Evolutionary conservation across 208 protist genomes (phyloP).

Genomic region (Naegleria fowleri): DNA sequence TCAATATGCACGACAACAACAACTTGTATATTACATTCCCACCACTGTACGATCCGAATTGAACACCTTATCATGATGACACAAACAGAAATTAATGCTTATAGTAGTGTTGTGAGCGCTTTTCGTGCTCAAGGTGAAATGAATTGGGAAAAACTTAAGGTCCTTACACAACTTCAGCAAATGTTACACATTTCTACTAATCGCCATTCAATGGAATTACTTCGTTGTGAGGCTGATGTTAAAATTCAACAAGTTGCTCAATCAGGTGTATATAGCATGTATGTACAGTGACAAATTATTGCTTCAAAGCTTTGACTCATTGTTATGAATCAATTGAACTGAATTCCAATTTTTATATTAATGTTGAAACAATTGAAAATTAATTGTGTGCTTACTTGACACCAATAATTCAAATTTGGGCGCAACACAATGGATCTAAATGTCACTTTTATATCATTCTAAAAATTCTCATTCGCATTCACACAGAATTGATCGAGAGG

Average conservation of each 20-base stretch:
- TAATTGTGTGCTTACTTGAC: too few relatives aligned
- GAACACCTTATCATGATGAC: too few relatives aligned
- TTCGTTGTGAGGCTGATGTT: not conserved
- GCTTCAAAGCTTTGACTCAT: not conserved
- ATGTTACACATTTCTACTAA: constrained; percentile 10
- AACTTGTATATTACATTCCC: not conserved
- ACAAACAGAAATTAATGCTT: not conserved
- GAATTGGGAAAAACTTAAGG: constrained; percentile 2
- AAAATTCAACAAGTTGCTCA: constrained; percentile 10
- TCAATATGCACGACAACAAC: not conserved
- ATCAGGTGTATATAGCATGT: not conserved
- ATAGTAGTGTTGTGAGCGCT: not conserved
- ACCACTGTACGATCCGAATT: too few relatives aligned
- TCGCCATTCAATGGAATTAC: not conserved
- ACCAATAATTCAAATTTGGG: too few relatives aligned
- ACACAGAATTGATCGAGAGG: not conserved
- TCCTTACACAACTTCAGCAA: not conserved
- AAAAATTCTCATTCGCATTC: too few relatives aligned
- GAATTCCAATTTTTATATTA: too few relatives aligned
- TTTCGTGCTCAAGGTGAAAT: not conserved
- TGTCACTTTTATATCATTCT: too few relatives aligned
- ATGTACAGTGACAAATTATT: not conserved
- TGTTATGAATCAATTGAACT: too few relatives aligned
- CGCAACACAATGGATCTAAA: too few relatives aligned
- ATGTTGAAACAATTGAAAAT: too few relatives aligned